Evolutionary conservation across 306 rosid genomes (phyloP).

Genomic region (Lathyrus tuberosus): DNA sequence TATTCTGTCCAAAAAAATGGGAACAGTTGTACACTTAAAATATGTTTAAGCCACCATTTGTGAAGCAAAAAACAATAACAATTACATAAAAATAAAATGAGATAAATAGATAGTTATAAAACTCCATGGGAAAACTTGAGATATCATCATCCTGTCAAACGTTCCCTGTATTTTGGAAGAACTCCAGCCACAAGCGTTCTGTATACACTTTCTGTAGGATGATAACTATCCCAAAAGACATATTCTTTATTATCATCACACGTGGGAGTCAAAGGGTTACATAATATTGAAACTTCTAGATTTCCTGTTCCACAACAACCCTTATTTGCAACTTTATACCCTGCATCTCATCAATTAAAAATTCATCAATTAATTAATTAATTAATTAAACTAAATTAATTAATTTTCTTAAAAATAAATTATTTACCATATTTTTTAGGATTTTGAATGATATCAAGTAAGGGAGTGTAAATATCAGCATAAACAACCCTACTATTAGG

Average conservation of each 20-base stretch:
- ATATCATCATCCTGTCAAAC: constrained; percentile 8
- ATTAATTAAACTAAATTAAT: not conserved
- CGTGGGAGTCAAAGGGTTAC: constrained; percentile 46
- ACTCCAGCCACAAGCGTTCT: constrained; percentile 31
- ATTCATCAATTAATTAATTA: not conserved
- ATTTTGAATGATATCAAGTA: constrained; percentile 57
- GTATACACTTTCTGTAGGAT: constrained; percentile 67
- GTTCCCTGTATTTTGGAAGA: constrained; percentile 21
- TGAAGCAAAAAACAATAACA: too few relatives aligned
- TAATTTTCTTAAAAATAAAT: not conserved
- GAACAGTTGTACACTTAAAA: too few relatives aligned
- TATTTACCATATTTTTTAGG: constrained; percentile 34
- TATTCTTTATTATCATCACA: constrained; percentile 44
- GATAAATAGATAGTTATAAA: not conserved
- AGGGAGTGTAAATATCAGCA: constrained; percentile 63
- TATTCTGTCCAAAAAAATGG: too few relatives aligned
- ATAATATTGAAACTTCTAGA: constrained; percentile 63
- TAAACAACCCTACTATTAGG: constrained; percentile 52
- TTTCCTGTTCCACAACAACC: constrained; percentile 82
- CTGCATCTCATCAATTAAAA: constrained; percentile 33
- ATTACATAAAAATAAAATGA: too few relatives aligned
- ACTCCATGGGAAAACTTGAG: not conserved
- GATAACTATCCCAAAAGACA: constrained; percentile 82
- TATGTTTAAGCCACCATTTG: too few relatives aligned
- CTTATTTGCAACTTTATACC: constrained; percentile 47